Base-by-base conservation (phyloP, 2,329 filamentous ascomycete genomes). In the Sodiomyces alkalinus region DNA sequence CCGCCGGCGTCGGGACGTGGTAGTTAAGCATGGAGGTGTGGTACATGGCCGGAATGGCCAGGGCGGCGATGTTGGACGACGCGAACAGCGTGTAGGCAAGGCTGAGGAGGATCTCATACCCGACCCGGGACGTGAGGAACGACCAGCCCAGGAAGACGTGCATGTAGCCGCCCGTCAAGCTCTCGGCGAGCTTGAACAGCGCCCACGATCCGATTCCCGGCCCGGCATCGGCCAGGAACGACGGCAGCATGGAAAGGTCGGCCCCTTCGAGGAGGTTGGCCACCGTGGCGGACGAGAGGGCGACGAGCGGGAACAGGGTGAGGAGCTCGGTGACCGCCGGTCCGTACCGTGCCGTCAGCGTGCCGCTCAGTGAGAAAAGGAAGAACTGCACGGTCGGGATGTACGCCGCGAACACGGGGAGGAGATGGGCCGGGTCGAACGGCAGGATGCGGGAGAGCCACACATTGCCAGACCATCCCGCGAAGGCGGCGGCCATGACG, bases 401-500 rank as follows among this genome's bases (percentile, higher is more conserved):
- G 55, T 74, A 85, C 34, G 79, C 66, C 4, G 83, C 80, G 22
- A 90, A 54, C 7, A 92, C 53, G 4, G 85, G 80, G 5, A 90
- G 58, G 35, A 78, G 55, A 29, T 60, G 41, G 44, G 55, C 42
- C 32, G 67, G 49, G 47, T 61, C 49, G 46, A 66, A 20, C 45
- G 60, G 53, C 51, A 73, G 47, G 7, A 56, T 46, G 17, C 59
- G 51, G 30, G 52, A 55, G 20, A 80, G 45, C 9, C 63, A 55
- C 26, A 75, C 47, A 45, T 80, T 80, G 16, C 66, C 62, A 7
- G 80, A 65, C 68, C 81, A 81, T 19, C 82, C 83, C 11, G 74
- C 50, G 36, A 85, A 75, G 35, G 74, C 71, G 17, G 71, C 74
- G 4, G 68, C 56, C 41, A 73, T 73, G 36, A 83, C 58, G 34